phyloP scores from a whole-genome alignment of 2,329 filamentous ascomycete genomes.

The Apiospora kogelbergensis region DNA sequence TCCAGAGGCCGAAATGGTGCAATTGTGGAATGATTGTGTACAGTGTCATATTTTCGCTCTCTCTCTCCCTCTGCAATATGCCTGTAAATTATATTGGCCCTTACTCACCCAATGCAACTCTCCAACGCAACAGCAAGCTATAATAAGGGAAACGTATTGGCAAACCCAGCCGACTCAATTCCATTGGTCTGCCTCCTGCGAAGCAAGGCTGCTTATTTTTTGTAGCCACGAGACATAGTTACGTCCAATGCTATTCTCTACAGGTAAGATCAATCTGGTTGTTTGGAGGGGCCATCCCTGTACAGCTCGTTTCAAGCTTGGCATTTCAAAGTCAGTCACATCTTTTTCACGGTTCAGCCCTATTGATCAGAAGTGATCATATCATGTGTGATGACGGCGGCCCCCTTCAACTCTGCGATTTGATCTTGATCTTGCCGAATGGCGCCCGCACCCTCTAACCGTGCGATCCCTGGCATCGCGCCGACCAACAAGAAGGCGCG shows the following conservation, averaged over 20 bases:
- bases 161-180: background rate
- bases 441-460: background rate
- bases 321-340: background rate
- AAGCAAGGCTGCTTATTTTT: background rate
- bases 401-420: conserved; percentile 6
- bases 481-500: background rate
- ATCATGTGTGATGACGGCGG: conserved; percentile 2
- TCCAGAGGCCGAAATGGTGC: background rate
- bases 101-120: background rate
- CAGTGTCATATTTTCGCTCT: background rate
- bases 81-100: background rate
- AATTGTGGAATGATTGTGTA: background rate
- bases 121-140: background rate
- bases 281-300: background rate
- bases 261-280: background rate
- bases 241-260: background rate
- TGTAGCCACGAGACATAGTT: background rate
- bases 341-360: background rate
- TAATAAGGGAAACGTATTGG: background rate
- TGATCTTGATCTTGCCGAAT: conserved; percentile 7
- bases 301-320: conserved; percentile 3
- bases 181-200: background rate
- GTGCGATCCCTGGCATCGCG: background rate
- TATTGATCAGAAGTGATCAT: conserved; percentile 2
- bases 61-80: background rate